A percentile compares a stretch with the other conserved stretches of the same genome.
Evolutionary conservation across 768 basidiomycete genomes (phyloP).

Genomic region (Lactifluus hygrophoroides): DNA sequence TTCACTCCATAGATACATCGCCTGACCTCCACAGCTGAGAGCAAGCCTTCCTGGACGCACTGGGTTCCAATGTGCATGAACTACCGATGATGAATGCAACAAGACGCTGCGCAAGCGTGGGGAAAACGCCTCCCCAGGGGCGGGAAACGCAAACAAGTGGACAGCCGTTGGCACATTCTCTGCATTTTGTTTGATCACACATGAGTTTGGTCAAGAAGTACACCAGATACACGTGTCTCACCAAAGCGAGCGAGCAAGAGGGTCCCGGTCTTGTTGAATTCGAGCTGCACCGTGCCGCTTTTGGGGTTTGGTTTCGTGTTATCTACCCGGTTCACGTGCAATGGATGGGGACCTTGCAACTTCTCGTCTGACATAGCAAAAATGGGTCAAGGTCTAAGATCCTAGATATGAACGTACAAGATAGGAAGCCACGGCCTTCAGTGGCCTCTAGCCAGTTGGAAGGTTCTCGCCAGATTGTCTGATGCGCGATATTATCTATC

Average conservation of each 20-base stretch:
- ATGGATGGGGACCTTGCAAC: slow-evolving; percentile 44
- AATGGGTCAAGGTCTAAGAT: neutral
- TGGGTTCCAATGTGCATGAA: slow-evolving; percentile 75
- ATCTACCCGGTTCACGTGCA: slow-evolving; percentile 45
- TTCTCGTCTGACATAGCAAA: slow-evolving; percentile 49
- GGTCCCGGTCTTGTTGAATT: slow-evolving; percentile 74
- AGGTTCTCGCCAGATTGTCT: slow-evolving; percentile 87
- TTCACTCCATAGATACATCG: slow-evolving; percentile 75
- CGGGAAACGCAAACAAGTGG: slow-evolving; percentile 67
- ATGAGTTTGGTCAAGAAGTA: neutral
- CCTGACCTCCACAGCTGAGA: slow-evolving; percentile 56
- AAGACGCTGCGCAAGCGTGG: slow-evolving; percentile 62
- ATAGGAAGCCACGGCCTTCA: slow-evolving; percentile 77
- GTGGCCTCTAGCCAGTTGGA: slow-evolving; percentile 76
- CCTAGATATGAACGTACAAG: slow-evolving; percentile 45
- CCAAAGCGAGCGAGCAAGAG: slow-evolving; percentile 69
- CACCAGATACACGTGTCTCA: slow-evolving; percentile 25
- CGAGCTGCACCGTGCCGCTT: slow-evolving; percentile 60
- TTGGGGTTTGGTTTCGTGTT: slow-evolving; percentile 55
- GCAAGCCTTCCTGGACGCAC: slow-evolving; percentile 64
- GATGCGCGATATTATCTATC: slow-evolving; percentile 8
- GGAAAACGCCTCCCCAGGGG: slow-evolving; percentile 43
- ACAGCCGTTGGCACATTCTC: slow-evolving; percentile 56
- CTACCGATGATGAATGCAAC: slow-evolving; percentile 52
- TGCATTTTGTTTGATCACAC: slow-evolving; percentile 25